A percentile compares a stretch with the other conserved stretches of the same genome.
These are phyloP conservation scores for Globisporangium parvum DNA, from an alignment of 352 stramenopile species.

Conservation along the genomic window DNA sequence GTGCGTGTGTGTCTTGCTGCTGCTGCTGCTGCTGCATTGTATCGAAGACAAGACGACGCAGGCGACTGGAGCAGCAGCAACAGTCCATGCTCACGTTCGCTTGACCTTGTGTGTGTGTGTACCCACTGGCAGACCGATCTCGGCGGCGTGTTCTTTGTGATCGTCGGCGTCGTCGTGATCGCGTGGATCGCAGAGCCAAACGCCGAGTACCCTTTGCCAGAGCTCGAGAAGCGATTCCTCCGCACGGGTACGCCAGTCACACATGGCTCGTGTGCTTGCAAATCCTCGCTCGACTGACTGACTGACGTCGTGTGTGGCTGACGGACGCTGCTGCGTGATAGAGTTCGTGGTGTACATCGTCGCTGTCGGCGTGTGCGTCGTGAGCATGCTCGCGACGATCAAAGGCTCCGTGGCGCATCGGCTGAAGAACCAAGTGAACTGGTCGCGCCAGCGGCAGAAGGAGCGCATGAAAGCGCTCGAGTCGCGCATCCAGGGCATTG, in stretches of 20 bases:
- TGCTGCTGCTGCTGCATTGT: background rate
- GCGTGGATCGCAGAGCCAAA: slow-evolving; percentile 83
- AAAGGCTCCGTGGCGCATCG: slow-evolving; percentile 81
- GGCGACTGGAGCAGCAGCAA: too few species aligned
- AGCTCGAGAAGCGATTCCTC: slow-evolving; percentile 80
- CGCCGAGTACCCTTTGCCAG: slow-evolving; percentile 77
- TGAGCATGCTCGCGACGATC: slow-evolving; percentile 87
- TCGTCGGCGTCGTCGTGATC: slow-evolving; percentile 82
- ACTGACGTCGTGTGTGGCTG: background rate
- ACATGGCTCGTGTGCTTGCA: background rate
- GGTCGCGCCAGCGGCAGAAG: slow-evolving; percentile 76
- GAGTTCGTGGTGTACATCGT: slow-evolving; percentile 79
- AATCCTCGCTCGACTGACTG: background rate
- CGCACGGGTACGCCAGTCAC: slow-evolving; percentile 35
- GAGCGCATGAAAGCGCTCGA: slow-evolving; percentile 76
- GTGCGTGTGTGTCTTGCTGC: background rate
- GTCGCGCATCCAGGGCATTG: slow-evolving; percentile 55
- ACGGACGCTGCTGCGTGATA: slow-evolving; percentile 9
- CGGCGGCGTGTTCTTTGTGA: slow-evolving; percentile 80
- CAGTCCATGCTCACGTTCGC: background rate
- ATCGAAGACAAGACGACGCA: background rate
- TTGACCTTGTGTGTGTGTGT: background rate
- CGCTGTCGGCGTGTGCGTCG: slow-evolving; percentile 56
- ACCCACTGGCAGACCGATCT: slow-evolving; percentile 50
- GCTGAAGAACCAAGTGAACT: slow-evolving; percentile 82